Evolutionary conservation across 164 flowering plant species (phyloP).

Genomic region (Vitis amurensis): DNA sequence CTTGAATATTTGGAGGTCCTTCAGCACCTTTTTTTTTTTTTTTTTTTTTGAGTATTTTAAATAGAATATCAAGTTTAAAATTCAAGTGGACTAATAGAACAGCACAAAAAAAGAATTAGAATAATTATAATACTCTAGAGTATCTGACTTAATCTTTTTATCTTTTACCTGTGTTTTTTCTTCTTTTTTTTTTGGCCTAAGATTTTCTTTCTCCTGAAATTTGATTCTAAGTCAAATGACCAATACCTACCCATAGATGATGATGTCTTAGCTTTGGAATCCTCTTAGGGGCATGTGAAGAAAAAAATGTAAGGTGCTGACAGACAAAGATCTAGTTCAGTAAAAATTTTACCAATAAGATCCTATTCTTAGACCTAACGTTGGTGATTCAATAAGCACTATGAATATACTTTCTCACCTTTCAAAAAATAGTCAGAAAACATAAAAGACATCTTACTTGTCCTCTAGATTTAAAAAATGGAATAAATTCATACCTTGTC

Average conservation of each 20-base stretch:
- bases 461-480: not conserved
- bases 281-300: not conserved
- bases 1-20: too few species aligned
- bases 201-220: not conserved
- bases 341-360: not conserved
- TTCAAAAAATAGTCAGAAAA: not conserved
- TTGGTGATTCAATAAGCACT: not conserved
- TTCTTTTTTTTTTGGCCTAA: too few species aligned
- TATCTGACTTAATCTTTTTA: too few species aligned
- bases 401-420: not conserved
- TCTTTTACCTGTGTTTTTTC: too few species aligned
- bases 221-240: not conserved
- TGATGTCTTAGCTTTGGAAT: not conserved
- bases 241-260: not conserved
- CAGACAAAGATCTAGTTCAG: not conserved
- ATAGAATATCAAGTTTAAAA: too few species aligned
- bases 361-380: not conserved
- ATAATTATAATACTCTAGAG: too few species aligned
- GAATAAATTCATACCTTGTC: constrained; percentile 57
- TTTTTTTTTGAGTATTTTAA: too few species aligned
- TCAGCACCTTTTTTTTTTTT: too few species aligned
- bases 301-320: not conserved
- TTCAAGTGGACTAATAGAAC: too few species aligned
- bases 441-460: not conserved
- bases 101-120: too few species aligned